These are phyloP conservation scores for Pisolithus sp. DNA, from an alignment of 768 basidiomycete genomes.

Conservation along the genomic window DNA sequence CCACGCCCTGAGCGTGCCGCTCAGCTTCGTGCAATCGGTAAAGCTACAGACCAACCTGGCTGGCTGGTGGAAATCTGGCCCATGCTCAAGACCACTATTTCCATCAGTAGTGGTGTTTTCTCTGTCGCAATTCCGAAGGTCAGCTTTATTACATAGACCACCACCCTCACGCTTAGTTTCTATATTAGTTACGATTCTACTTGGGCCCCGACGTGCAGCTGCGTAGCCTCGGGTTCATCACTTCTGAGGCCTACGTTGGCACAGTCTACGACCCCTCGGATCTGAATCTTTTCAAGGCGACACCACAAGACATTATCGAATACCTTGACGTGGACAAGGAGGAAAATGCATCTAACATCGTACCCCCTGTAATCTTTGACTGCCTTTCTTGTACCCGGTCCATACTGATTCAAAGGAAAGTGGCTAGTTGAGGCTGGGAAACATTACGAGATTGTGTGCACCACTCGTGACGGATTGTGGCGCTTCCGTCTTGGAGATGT, in stretches of 20 bases:
- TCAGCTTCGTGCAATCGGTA: constrained; percentile 12
- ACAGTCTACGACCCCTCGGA: constrained; percentile 5
- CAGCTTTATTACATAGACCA: background rate
- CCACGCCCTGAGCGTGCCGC: background rate
- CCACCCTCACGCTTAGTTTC: background rate
- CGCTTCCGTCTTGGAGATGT: constrained; percentile 18
- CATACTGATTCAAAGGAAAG: background rate
- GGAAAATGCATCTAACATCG: constrained; percentile 10
- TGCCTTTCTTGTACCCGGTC: background rate
- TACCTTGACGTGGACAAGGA: constrained; percentile 11
- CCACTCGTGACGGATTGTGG: constrained; percentile 16
- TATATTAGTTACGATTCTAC: constrained; percentile 7
- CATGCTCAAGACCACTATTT: constrained; percentile 8
- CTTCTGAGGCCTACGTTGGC: constrained; percentile 14
- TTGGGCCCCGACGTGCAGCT: constrained; percentile 11
- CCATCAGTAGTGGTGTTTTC: constrained; percentile 14
- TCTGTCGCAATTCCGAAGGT: constrained; percentile 11
- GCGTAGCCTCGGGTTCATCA: constrained; percentile 9
- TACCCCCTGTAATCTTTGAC: constrained; percentile 4
- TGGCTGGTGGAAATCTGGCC: constrained; percentile 14
- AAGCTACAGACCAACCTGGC: constrained; percentile 1
- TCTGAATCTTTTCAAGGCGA: constrained; percentile 13
- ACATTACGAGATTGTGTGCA: constrained; percentile 13
- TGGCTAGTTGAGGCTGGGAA: constrained; percentile 2
- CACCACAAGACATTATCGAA: constrained; percentile 12